These are phyloP conservation scores for Verticillium tricorpus DNA, from an alignment of 2,329 filamentous ascomycete species.

Conservation along the genomic window DNA sequence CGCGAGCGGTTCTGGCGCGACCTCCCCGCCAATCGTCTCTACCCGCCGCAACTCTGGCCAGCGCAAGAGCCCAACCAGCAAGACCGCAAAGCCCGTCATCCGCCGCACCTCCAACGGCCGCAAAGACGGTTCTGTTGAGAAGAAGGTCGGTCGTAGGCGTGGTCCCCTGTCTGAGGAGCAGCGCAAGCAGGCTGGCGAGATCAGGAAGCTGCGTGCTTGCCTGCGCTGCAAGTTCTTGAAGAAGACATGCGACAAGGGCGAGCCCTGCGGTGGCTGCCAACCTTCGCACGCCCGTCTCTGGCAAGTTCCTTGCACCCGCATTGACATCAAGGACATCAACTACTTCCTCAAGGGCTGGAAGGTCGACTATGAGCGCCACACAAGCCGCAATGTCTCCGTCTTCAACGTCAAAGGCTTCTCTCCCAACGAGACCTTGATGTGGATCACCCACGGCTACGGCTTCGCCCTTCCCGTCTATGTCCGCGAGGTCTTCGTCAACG, in stretches of 20 bases:
- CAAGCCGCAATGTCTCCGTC: conserved; percentile 80
- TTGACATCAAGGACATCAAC: conserved; percentile 96
- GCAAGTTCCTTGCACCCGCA: conserved; percentile 96
- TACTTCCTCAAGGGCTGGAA: conserved; percentile 99
- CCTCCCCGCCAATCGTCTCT: conserved; percentile 58
- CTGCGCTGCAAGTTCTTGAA: conserved; percentile 97
- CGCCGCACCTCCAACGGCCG: conserved; percentile 74
- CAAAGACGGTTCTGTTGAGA: conserved; percentile 75
- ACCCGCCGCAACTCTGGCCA: conserved; percentile 64
- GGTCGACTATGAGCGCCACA: conserved; percentile 89
- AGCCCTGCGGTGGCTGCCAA: conserved; percentile 92
- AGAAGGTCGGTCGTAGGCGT: conserved; percentile 86
- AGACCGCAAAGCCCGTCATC: conserved; percentile 79
- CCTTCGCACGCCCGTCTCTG: conserved; percentile 92
- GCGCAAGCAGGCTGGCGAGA: conserved; percentile 93
- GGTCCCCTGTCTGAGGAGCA: conserved; percentile 90
- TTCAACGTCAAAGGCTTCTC: conserved; percentile 89
- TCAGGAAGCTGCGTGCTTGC: conserved; percentile 89
- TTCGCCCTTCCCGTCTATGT: conserved; percentile 90
- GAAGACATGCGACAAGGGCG: conserved; percentile 97
- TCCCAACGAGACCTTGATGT: conserved; percentile 66
- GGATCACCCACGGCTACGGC: conserved; percentile 95
- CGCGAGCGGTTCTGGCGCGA: conserved; percentile 54
- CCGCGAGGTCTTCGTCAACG: conserved; percentile 85
- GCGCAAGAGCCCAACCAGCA: conserved; percentile 74